Percentiles rank a stretch among this genome's conserved stretches.
Evolutionary conservation across 2,329 filamentous ascomycete genomes (phyloP).

Genomic region (Emmonsia crescens): DNA sequence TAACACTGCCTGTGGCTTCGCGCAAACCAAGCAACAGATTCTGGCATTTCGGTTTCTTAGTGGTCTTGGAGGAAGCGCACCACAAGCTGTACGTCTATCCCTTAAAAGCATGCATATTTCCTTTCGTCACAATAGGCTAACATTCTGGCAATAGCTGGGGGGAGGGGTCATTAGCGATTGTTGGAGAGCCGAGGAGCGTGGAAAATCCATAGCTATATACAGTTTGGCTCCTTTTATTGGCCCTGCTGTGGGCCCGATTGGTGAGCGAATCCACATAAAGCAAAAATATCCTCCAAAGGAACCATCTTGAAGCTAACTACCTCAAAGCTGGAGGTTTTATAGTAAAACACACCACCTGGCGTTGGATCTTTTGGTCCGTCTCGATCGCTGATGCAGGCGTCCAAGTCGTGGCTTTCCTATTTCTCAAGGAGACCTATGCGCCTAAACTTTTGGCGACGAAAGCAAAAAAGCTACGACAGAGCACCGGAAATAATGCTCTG

Average conservation of each 20-base stretch:
- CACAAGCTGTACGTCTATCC: conserved; percentile 35
- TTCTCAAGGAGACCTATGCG: conserved; percentile 55
- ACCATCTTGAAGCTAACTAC: not conserved
- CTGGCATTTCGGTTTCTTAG: conserved; percentile 49
- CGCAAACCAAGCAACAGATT: conserved; percentile 42
- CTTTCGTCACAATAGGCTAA: not conserved
- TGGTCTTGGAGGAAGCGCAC: conserved; percentile 49
- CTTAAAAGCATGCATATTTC: not conserved
- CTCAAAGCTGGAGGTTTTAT: conserved; percentile 50
- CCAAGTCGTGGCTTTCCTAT: conserved; percentile 50
- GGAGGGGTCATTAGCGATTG: conserved; percentile 46
- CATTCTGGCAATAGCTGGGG: conserved; percentile 24
- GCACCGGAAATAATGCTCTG: conserved; percentile 21
- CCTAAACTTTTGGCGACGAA: conserved; percentile 52
- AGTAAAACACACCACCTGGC: conserved; percentile 53
- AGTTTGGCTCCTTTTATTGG: conserved; percentile 54
- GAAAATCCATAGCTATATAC: conserved; percentile 53
- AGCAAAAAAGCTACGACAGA: conserved; percentile 36
- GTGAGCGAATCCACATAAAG: not conserved
- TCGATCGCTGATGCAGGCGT: conserved; percentile 52
- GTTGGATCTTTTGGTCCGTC: conserved; percentile 62
- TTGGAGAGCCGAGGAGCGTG: conserved; percentile 51
- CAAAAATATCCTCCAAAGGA: not conserved
- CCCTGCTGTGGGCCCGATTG: conserved; percentile 53
- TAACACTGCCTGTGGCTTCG: conserved; percentile 50